Evolutionary conservation across 2,329 filamentous ascomycete genomes (phyloP), one percentile per base, ranked within the genome.

Genomic region (Fusarium abutilonis): DNA sequence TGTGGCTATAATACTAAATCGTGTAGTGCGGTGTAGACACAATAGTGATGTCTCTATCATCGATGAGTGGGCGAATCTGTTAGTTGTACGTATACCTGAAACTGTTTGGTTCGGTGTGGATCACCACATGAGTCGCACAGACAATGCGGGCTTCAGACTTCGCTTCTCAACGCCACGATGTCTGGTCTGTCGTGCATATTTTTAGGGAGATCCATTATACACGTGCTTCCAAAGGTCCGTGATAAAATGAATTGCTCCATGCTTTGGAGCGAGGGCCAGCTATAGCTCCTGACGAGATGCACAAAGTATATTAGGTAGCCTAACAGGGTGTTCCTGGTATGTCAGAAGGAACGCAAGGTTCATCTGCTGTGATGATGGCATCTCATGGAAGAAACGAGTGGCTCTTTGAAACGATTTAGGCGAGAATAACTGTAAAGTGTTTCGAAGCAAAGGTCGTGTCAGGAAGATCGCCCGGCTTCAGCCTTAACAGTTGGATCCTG

Each of bases 31-130:
- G 52, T 53, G 56, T 39, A 51, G 21, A 34, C 52, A 42, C 35
- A 45, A 65, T 65, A 52, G 62, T 48, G 52, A 51, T 54, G 48
- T 43, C 36, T 17, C 35, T 62, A 47, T 59, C 45, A 13, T 47
- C 29, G 21, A 63, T 42, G 28, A 43, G 45, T 39, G 21, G 44
- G 21, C 38, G 10, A 17, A 14, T 28, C 23, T 5, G 9, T 10
- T 38, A 44, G 42, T 40, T 13, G 17, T 21, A 40, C 42, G 42
- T 60, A 42, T 26, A 64, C 62, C 62, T 64, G 62, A 64, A 64
- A 64, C 62, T 55, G 52, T 57, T 62, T 64, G 38, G 48, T 50
- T 41, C 44, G 39, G 52, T 65, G 57, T 62, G 62, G 62, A 50
- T 45, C 61, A 53, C 52, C 19, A 17, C 43, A 42, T 49, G 50